Base-by-base conservation (phyloP, 441 rosid species). In the Populus trichocarpa region DNA sequence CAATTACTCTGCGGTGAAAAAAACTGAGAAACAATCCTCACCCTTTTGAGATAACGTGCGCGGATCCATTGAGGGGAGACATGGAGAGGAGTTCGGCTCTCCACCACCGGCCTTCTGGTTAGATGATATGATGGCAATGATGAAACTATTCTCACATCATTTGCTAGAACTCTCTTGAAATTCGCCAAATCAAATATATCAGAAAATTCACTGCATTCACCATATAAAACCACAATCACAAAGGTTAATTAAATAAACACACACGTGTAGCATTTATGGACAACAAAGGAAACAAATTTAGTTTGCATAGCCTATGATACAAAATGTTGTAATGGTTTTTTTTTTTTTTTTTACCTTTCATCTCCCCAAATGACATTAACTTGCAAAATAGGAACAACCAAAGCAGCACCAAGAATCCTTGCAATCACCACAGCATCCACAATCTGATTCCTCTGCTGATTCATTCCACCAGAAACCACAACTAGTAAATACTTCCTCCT, bases 381-480 rank as follows among this genome's bases (percentile, higher is more conserved):
- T 92, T 96, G 99, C 84, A 96, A 81, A 74, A 90, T 85, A 66
- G 99, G 99, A 82, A 96, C 97, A 75, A 96, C 98, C 80, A 96
- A 88, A 81, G 93, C 90, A 83, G 99, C 98, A 42, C 96, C 98
- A 28, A 96, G 96, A 64, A 96, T 92, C 86, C 99, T 89, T 6
- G 99, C 97, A 78, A 96, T 91, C 74, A 96, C 97, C 59, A 91
- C 98, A 28, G 98, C 98, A 70, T 96, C 99, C 71, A 96, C 98
- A 83, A 96, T 94, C 86, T 94, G 98, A 86, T 92, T 96, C 91
- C 96, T 92, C 87, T 96, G 99, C 88, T 96, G 98, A 83, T 94
- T 96, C 89, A 96, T 81, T 28, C 98, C 99, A 42, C 99, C 98
- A 18, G 97, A 83, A 68, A 96, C 99, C 59, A 94, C 98, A 26